Conservation (phyloP, 2,329 filamentous ascomycete genomes). For the Exophiala alcalophila region DNA sequence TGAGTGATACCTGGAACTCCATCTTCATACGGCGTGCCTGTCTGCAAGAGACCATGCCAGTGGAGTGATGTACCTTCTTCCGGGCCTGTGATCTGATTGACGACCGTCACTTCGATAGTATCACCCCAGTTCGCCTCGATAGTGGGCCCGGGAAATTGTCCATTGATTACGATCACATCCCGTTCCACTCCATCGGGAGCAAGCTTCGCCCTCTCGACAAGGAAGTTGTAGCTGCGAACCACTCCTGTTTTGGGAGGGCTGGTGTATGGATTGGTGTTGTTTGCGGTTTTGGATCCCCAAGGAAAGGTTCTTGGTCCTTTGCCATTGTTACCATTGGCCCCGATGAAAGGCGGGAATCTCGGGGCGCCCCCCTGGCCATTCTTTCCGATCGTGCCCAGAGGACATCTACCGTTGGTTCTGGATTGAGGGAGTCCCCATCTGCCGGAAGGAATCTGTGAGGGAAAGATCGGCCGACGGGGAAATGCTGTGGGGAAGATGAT, state of each 20-base stretch:
- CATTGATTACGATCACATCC: conserved; percentile 34
- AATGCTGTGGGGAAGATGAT: conserved; percentile 10
- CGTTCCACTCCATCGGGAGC: conserved; percentile 34
- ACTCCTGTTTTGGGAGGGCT: conserved; percentile 25
- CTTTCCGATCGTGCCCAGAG: conserved; percentile 3
- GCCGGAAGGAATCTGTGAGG: conserved; percentile 9
- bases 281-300: conserved; percentile 18
- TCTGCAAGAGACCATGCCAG: conserved; percentile 41
- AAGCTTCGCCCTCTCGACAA: conserved; percentile 28
- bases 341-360: conserved; percentile 11
- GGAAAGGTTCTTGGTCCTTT: conserved; percentile 4
- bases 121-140: conserved; percentile 33
- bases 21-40: conserved; percentile 39
- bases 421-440: conserved; percentile 11
- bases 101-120: conserved; percentile 34
- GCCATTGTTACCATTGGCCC: conserved; percentile 1
- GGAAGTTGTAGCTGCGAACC: conserved; percentile 35
- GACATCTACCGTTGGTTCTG: conserved; percentile 9
- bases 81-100: conserved; percentile 35
- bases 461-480: conserved; percentile 5
- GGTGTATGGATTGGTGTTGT: conserved; percentile 22
- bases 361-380: conserved; percentile 8
- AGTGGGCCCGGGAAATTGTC: conserved; percentile 57
- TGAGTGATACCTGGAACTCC: conserved; percentile 43
- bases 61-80: conserved; percentile 41